Percentiles rank a stretch among this genome's conserved stretches.
Conservation (phyloP, 345 rosid genomes). For the Lumnitzera littorea region DNA sequence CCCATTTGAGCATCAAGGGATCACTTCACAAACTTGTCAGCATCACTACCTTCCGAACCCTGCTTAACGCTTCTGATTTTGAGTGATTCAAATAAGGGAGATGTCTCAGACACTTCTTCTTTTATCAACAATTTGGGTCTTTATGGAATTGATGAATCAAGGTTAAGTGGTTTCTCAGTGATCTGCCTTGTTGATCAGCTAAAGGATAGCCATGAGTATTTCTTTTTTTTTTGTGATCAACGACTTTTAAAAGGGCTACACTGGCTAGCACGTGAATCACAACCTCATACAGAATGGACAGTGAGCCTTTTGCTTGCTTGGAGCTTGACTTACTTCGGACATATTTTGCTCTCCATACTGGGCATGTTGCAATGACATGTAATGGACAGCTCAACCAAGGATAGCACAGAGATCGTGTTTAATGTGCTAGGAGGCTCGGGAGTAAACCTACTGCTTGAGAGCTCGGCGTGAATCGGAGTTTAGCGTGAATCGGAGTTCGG, state of each 20-base stretch:
- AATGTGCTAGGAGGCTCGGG: too few relatives aligned
- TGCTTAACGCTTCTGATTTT: slow-evolving; percentile 70
- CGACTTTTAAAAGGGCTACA: slow-evolving; percentile 61
- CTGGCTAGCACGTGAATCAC: slow-evolving; percentile 81
- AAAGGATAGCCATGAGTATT: slow-evolving; percentile 25
- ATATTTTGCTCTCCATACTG: too few relatives aligned
- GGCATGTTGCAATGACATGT: too few relatives aligned
- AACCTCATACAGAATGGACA: slow-evolving; percentile 49
- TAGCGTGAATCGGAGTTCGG: too few relatives aligned
- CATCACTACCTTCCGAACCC: slow-evolving; percentile 57
- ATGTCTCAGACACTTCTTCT: slow-evolving; percentile 34
- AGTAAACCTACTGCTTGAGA: too few relatives aligned
- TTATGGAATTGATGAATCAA: slow-evolving; percentile 54
- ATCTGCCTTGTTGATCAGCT: slow-evolving; percentile 47
- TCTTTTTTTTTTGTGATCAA: slow-evolving; percentile 49
- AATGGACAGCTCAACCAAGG: too few relatives aligned
- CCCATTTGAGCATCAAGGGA: slow-evolving; percentile 60
- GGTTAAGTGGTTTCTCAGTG: slow-evolving; percentile 40
- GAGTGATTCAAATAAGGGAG: slow-evolving; percentile 35
- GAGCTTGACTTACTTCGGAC: slow-evolving; percentile 12
- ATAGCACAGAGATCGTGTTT: too few relatives aligned
- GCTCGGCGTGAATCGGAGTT: too few relatives aligned
- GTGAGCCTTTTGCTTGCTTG: slow-evolving; percentile 9
- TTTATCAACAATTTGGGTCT: slow-evolving; percentile 51
- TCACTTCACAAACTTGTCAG: slow-evolving; percentile 45